Percentiles rank a stretch among this genome's conserved stretches.
Conservation (phyloP, 2,329 filamentous ascomycete genomes). For the Ophiostoma pallidulum region DNA sequence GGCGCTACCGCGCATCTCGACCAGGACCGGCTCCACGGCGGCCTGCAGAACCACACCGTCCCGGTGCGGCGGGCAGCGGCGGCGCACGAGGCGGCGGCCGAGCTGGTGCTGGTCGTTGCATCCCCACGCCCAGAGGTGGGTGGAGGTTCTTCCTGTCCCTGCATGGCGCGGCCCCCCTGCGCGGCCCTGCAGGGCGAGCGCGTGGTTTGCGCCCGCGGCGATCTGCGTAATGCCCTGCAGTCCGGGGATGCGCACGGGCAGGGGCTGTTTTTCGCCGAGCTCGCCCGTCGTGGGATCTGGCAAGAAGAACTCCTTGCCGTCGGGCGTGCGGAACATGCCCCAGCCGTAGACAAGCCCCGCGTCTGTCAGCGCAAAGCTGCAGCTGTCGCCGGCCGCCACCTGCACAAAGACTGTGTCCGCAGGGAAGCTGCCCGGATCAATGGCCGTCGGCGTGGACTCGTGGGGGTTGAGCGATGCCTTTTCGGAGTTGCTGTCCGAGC, state of each 20-base stretch:
- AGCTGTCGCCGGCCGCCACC: slow-evolving; percentile 59
- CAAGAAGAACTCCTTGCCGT: background rate
- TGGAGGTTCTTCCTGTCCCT: slow-evolving; percentile 28
- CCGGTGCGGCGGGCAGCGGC: slow-evolving; percentile 5
- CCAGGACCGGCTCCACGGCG: slow-evolving; percentile 27
- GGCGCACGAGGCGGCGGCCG: slow-evolving; percentile 31
- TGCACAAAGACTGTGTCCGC: slow-evolving; percentile 30
- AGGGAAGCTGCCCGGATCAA: slow-evolving; percentile 39
- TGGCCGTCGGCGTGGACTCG: slow-evolving; percentile 48
- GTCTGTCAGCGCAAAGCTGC: slow-evolving; percentile 62
- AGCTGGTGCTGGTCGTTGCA: slow-evolving; percentile 55
- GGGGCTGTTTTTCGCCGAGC: slow-evolving; percentile 6
- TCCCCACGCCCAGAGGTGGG: slow-evolving; percentile 54
- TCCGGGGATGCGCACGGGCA: slow-evolving; percentile 38
- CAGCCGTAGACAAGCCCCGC: slow-evolving; percentile 68
- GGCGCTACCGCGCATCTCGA: background rate
- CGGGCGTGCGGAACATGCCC: slow-evolving; percentile 51
- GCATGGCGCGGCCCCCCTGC: no score
- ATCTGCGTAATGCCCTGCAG: slow-evolving; percentile 40
- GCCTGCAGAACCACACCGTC: background rate
- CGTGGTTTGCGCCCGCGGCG: slow-evolving; percentile 48
- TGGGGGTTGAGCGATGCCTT: slow-evolving; percentile 39
- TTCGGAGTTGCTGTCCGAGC: slow-evolving; percentile 30
- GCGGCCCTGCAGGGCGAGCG: slow-evolving; percentile 36
- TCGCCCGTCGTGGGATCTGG: no score